Conservation (phyloP, 1,139 yeast genomes). For the Saccharomyces uvarum region DNA sequence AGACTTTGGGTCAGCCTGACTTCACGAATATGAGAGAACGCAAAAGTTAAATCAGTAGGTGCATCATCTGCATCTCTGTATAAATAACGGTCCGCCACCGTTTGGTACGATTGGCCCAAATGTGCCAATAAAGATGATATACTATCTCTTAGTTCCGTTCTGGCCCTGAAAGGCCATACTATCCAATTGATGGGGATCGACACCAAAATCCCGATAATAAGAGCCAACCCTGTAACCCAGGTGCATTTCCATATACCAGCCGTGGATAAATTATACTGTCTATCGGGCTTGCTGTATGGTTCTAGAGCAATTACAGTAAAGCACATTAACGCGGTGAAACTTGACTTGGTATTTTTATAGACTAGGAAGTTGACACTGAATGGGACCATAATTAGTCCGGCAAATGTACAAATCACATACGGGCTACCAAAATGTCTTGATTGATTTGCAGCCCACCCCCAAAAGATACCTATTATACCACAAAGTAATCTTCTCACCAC, state of each 20-base stretch:
- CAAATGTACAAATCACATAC: constrained; percentile 37
- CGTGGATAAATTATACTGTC: constrained; percentile 12
- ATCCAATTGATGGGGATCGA: constrained; percentile 40
- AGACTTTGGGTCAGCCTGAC: constrained; percentile 41
- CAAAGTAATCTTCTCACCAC: constrained; percentile 32
- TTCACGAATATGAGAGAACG: constrained; percentile 41
- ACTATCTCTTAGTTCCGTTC: constrained; percentile 37
- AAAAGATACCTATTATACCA: constrained; percentile 38
- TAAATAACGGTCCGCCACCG: constrained; percentile 41
- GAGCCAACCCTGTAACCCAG: constrained; percentile 37
- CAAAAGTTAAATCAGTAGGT: constrained; percentile 39
- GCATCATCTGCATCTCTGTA: constrained; percentile 42
- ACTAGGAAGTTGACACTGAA: constrained; percentile 34
- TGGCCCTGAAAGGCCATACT: constrained; percentile 44
- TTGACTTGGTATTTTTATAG: constrained; percentile 36
- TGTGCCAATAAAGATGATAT: constrained; percentile 37
- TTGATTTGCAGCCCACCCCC: constrained; percentile 42
- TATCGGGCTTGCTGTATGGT: constrained; percentile 19
- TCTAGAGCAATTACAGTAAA: constrained; percentile 38
- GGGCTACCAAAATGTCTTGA: constrained; percentile 35
- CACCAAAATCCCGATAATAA: constrained; percentile 35
- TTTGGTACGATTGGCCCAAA: constrained; percentile 41
- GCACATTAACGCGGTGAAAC: constrained; percentile 36
- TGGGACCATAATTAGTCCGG: constrained; percentile 33
- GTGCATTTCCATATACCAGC: constrained; percentile 32